Conservation (phyloP, 2,329 filamentous ascomycete species). For the Geoglossum cookeanum region DNA sequence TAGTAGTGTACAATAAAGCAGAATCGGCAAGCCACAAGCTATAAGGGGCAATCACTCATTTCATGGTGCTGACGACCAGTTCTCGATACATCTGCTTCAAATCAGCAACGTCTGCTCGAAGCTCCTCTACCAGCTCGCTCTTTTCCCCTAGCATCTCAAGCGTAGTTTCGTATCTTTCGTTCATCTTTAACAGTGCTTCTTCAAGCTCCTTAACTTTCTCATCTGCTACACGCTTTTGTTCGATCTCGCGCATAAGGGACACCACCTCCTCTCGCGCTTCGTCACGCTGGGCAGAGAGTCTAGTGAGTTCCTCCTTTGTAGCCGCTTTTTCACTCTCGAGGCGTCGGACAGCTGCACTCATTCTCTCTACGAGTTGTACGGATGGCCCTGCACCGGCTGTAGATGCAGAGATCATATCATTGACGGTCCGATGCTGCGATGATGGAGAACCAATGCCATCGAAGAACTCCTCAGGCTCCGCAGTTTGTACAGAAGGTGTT, state of each 20-base stretch:
- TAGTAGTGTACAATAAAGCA: constrained; percentile 1
- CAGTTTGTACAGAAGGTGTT: constrained; percentile 27
- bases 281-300: constrained; percentile 71
- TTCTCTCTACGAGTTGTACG: constrained; percentile 86
- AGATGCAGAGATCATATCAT: constrained; percentile 75
- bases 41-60: constrained; percentile 23
- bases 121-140: constrained; percentile 83
- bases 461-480: constrained; percentile 29
- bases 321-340: constrained; percentile 84
- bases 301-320: constrained; percentile 64
- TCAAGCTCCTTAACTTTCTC: constrained; percentile 46
- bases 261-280: constrained; percentile 89
- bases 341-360: constrained; percentile 81
- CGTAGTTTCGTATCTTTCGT: constrained; percentile 70
- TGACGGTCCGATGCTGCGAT: constrained; percentile 25
- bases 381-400: constrained; percentile 70
- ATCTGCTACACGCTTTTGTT: constrained; percentile 44
- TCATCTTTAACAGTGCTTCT: constrained; percentile 45
- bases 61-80: constrained; percentile 67
- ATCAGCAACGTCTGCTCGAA: constrained; percentile 74
- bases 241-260: constrained; percentile 67
- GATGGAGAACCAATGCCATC: constrained; percentile 12
- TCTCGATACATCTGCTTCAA: constrained; percentile 94
- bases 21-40: not conserved
- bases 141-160: constrained; percentile 93